Base-by-base conservation (phyloP, 345 rosid species). In the Salix dunnii region DNA sequence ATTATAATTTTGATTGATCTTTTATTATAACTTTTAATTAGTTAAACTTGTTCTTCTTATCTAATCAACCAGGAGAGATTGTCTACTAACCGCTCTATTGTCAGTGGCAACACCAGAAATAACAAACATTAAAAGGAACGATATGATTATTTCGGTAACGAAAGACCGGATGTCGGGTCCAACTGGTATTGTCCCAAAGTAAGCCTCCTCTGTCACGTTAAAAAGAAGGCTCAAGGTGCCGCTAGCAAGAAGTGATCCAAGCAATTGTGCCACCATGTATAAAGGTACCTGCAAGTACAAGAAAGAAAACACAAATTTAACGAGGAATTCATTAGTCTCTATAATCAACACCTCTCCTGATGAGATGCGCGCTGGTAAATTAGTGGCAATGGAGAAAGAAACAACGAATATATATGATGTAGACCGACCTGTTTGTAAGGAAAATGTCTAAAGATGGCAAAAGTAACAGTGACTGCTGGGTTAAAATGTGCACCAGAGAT, bases 401-500 rank as follows among this genome's bases (percentile, higher is more conserved):
- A n/a, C 35, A 17, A 36, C 11, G 33, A 35, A 65, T 28, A 28
- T 55, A 65, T 16, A 28, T 14, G 49, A 46, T n/a, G n/a, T n/a
- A 48, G 25, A 27, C 67, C 7, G 53, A 33, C 78, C 78, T 75
- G 76, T n/a, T 43, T 25, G n/a, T 38, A 5, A 5, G 83, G 83
- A 43, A 80, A 80, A 31, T 36, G 61, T 11, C 79, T 72, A 33
- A 80, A 76, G 28, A 67, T 23, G 16, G 83, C 79, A 23, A 72
- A 67, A 35, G 83, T 40, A 49, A 80, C 68, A 6, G 76, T 72
- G 17, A 80, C 83, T 10, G 83, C 79, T 12, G 83, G 83, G 46
- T 80, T 80, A 69, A 80, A 80, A 80, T 80, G 83, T n/a, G 83
- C 83, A n/a, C 83, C 79, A 21, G 83, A 80, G 49, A 80, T 71